These are phyloP conservation scores for Puccinia coronata DNA, from an alignment of 1,284 basidiomycete genomes.

Conservation along the genomic window DNA sequence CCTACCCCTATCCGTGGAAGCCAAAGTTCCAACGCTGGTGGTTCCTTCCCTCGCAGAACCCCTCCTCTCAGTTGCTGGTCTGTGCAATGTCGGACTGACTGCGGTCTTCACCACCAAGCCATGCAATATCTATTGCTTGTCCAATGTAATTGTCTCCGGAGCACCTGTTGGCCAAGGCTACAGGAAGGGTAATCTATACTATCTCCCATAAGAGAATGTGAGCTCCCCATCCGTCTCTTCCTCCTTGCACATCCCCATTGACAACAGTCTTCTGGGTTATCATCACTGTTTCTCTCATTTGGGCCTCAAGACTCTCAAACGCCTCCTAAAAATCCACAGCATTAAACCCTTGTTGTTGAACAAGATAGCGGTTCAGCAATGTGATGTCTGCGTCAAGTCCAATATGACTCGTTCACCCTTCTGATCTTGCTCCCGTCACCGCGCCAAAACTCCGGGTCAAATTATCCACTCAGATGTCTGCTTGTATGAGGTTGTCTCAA, in stretches of 20 bases:
- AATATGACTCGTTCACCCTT: not conserved
- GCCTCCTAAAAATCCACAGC: not conserved
- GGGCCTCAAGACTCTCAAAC: constrained; percentile 8
- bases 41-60: not conserved
- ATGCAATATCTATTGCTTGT: not conserved
- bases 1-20: not conserved
- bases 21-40: not conserved
- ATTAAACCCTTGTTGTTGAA: not conserved
- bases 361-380: constrained; percentile 10
- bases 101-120: not conserved
- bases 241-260: not conserved
- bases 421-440: not conserved
- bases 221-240: not conserved
- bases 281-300: not conserved
- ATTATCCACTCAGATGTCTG: constrained; percentile 28
- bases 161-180: not conserved
- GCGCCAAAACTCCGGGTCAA: not conserved
- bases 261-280: not conserved
- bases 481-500: not conserved
- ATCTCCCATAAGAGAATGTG: not conserved
- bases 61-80: not conserved
- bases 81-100: not conserved
- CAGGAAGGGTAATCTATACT: not conserved
- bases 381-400: not conserved
- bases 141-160: not conserved